phyloP scores from a whole-genome alignment of 2,329 filamentous ascomycete genomes.

The Aspergillus latus region DNA sequence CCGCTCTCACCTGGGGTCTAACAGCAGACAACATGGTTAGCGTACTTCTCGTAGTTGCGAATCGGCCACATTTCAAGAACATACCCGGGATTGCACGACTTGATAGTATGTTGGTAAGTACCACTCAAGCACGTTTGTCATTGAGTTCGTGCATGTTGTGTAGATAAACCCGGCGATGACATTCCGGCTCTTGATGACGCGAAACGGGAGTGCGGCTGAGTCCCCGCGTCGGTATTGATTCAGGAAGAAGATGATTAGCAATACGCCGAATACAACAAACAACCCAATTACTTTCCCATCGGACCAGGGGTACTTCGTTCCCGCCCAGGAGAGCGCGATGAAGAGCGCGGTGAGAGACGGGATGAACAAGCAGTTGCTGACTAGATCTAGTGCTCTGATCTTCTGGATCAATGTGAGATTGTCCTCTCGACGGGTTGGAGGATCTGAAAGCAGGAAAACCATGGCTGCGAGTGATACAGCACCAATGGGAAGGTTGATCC shows the following conservation, averaged over 20 bases:
- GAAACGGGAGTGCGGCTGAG: slow-evolving; percentile 33
- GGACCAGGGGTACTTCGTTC: slow-evolving; percentile 37
- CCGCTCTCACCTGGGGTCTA: slow-evolving; percentile 26
- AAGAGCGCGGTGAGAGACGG: slow-evolving; percentile 31
- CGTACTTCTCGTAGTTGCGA: no score
- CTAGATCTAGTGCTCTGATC: slow-evolving; percentile 33
- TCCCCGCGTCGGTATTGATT: slow-evolving; percentile 34
- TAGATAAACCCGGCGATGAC: slow-evolving; percentile 28
- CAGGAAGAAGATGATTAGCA: slow-evolving; percentile 32
- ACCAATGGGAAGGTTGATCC: slow-evolving; percentile 37
- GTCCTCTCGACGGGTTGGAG: slow-evolving; percentile 10
- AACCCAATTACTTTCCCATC: slow-evolving; percentile 33
- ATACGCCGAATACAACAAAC: slow-evolving; percentile 33
- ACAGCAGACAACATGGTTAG: no score
- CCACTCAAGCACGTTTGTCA: slow-evolving; percentile 26
- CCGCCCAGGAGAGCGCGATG: slow-evolving; percentile 36
- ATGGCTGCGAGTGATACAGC: slow-evolving; percentile 20
- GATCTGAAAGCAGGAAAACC: slow-evolving; percentile 23
- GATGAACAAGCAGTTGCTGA: slow-evolving; percentile 34
- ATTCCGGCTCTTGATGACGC: slow-evolving; percentile 33
- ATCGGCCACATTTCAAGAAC: not conserved
- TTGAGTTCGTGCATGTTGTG: slow-evolving; percentile 25
- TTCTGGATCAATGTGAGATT: slow-evolving; percentile 25
- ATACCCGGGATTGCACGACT: slow-evolving; percentile 26
- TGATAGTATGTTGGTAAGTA: slow-evolving; percentile 41